Percentiles rank a stretch among this genome's conserved stretches.
phyloP scores from a whole-genome alignment of 305 asterid species.

The Solanum chacoense region DNA sequence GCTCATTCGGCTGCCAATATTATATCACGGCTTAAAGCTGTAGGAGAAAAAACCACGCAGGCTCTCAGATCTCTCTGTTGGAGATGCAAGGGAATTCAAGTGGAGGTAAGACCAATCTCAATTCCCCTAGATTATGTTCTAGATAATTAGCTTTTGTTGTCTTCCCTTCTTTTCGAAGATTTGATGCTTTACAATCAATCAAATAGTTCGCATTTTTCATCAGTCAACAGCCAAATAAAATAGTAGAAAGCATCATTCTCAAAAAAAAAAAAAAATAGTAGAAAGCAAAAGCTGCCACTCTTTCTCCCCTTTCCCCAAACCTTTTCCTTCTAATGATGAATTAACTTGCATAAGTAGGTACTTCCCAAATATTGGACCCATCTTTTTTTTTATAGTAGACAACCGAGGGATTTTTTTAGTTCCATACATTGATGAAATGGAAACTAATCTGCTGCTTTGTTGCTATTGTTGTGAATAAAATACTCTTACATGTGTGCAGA shows the following conservation, averaged over 20 bases:
- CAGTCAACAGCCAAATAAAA: background rate
- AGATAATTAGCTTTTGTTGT: background rate
- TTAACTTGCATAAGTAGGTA: background rate
- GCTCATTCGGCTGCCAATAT: conserved; percentile 88
- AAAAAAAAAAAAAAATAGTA: too few species aligned
- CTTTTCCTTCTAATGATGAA: background rate
- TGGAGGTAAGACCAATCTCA: conserved; percentile 43
- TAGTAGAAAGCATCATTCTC: background rate
- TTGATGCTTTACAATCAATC: background rate
- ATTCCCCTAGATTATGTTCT: background rate
- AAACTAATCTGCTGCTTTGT: background rate
- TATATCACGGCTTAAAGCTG: conserved; percentile 73
- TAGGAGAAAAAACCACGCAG: conserved; percentile 81
- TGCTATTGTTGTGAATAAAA: background rate
- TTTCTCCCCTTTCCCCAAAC: background rate
- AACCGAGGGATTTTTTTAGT: background rate
- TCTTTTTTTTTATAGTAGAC: background rate
- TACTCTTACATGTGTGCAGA: background rate
- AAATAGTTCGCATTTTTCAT: background rate
- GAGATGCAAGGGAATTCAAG: conserved; percentile 94
- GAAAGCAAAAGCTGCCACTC: background rate
- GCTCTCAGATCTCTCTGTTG: conserved; percentile 88
- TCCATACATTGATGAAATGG: background rate
- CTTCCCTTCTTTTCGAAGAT: background rate
- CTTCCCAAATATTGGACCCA: background rate